phyloP scores from a whole-genome alignment of 176 grass and related monocot species.

The Aegilops umbellulata region DNA sequence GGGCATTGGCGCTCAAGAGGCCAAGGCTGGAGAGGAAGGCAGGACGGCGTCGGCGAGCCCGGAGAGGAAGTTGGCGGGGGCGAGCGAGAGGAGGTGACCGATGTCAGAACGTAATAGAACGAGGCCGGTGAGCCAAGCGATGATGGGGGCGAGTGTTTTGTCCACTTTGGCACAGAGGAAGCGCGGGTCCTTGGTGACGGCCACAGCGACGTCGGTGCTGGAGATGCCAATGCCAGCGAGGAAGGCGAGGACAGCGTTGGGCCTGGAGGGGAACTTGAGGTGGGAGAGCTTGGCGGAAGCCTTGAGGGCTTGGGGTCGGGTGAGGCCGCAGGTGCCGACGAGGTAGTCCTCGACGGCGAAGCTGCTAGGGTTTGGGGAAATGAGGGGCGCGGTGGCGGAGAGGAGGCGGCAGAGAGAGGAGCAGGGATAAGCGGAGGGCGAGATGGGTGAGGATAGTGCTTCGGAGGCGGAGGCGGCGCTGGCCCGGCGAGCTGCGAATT shows the following conservation, averaged over 20 bases:
- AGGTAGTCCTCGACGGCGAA: constrained; percentile 37
- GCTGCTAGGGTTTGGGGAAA: not conserved
- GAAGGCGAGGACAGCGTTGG: not conserved
- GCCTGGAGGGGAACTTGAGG: not conserved
- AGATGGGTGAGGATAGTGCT: no score
- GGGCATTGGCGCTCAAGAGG: no score
- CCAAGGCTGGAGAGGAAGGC: no score
- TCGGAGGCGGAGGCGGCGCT: no score
- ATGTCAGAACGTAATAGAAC: not conserved
- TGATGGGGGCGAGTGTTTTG: not conserved
- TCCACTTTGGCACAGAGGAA: not conserved
- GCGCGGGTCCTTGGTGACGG: not conserved
- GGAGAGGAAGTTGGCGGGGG: no score
- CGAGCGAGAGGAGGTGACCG: not conserved
- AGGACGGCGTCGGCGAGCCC: no score
- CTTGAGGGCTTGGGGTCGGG: not conserved
- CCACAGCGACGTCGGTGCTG: not conserved
- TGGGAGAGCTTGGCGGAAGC: not conserved
- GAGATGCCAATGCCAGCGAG: no score
- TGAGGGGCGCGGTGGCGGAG: no score
- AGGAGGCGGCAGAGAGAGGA: no score
- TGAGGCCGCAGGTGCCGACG: constrained; percentile 30
- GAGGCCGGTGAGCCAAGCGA: not conserved
- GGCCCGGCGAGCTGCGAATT: no score
- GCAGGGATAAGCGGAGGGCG: no score